A percentile compares a stretch with the other conserved stretches of the same genome.
These are phyloP conservation scores for Blepharisma stoltei DNA, from an alignment of 73 alveolate genomes.

Conservation along the genomic window DNA sequence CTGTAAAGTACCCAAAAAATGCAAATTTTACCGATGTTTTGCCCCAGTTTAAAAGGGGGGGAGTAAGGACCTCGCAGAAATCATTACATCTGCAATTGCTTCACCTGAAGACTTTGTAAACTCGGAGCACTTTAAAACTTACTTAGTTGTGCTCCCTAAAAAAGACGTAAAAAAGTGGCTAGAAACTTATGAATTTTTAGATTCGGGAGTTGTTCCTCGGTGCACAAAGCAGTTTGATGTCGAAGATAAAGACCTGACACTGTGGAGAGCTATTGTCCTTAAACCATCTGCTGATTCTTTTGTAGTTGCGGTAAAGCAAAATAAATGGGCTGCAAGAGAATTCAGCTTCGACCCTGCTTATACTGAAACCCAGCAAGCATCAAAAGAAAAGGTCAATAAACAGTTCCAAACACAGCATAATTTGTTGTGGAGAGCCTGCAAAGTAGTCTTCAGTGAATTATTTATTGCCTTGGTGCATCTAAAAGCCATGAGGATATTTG, in stretches of 20 bases:
- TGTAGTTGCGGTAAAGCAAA: constrained; percentile 50
- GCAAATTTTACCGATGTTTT: no score
- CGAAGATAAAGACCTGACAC: constrained; percentile 71
- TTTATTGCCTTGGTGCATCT: constrained; percentile 64
- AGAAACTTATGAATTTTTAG: constrained; percentile 45
- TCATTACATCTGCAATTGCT: constrained; percentile 36
- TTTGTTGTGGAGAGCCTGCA: constrained; percentile 58
- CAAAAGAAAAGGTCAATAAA: constrained; percentile 30
- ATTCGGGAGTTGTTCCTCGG: constrained; percentile 52
- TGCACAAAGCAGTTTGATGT: constrained; percentile 56
- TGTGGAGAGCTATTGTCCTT: constrained; percentile 73
- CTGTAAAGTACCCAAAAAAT: no score
- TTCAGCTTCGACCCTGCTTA: constrained; percentile 54
- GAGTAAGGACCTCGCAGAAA: constrained; percentile 73
- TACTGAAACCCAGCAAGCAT: constrained; percentile 41
- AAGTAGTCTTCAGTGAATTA: constrained; percentile 69
- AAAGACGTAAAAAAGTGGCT: constrained; percentile 36
- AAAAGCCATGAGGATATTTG: constrained; percentile 73
- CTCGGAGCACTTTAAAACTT: constrained; percentile 51
- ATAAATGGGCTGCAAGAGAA: constrained; percentile 53
- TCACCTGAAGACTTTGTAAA: constrained; percentile 49
- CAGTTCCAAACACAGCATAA: constrained; percentile 32
- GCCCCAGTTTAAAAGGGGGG: no score
- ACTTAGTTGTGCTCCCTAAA: constrained; percentile 50
- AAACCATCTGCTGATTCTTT: constrained; percentile 37